phyloP scores from a whole-genome alignment of 495 filamentous ascomycete species.

The Penicillium atrosanguineum region DNA sequence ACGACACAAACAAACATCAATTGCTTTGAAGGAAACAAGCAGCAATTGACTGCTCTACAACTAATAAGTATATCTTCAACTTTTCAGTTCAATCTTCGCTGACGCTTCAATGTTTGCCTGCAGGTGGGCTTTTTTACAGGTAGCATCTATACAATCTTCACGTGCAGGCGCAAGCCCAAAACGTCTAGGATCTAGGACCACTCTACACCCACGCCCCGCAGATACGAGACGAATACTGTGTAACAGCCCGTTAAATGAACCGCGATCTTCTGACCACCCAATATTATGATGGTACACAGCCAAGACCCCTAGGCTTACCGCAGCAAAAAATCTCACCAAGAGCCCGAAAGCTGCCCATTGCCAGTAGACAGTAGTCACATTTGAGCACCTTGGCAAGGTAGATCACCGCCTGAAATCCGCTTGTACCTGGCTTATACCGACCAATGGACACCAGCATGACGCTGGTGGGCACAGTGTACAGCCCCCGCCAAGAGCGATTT shows the following conservation, averaged over 20 bases:
- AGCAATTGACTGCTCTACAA: background rate
- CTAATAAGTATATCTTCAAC: no score
- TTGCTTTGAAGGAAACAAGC: no score
- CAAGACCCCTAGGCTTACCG: slow-evolving; percentile 11
- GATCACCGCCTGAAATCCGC: background rate
- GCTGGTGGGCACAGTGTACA: slow-evolving; percentile 8
- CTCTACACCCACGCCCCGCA: background rate
- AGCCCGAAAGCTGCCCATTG: background rate
- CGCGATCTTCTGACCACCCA: background rate
- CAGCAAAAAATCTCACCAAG: slow-evolving; percentile 10
- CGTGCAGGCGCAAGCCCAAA: background rate
- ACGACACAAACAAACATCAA: background rate
- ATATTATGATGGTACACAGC: background rate
- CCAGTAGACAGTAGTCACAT: background rate
- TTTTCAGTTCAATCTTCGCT: no score
- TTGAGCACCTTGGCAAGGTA: background rate
- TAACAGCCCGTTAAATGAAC: background rate
- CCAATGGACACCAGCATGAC: background rate
- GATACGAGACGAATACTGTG: background rate
- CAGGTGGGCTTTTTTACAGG: no score
- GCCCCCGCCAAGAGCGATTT: slow-evolving; percentile 20
- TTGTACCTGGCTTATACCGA: background rate
- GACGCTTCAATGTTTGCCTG: no score
- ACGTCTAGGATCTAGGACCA: background rate
- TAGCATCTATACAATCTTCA: no score